Evolutionary conservation across 768 basidiomycete genomes (phyloP).

Genomic region (Coprinopsis cinerea): DNA sequence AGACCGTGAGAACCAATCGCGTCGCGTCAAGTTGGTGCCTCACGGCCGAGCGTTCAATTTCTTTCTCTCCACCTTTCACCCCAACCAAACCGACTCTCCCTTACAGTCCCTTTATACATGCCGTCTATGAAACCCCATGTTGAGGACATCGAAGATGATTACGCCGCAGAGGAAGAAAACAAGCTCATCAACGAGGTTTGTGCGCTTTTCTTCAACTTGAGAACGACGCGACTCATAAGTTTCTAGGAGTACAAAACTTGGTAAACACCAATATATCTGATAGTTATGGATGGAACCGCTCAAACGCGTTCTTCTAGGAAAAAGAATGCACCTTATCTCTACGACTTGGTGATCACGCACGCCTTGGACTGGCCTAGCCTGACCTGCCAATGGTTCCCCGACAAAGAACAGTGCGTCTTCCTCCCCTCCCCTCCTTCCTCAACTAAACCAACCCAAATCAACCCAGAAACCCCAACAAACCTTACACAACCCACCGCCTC

Average conservation of each 20-base stretch:
- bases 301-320: no score
- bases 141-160: conserved; percentile 76
- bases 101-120: no score
- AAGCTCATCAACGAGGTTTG: conserved; percentile 82
- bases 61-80: background rate
- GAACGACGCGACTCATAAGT: background rate
- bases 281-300: no score
- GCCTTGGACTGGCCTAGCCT: conserved; percentile 97
- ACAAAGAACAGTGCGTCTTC: conserved; percentile 77
- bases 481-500: conserved; percentile 92
- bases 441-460: background rate
- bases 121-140: conserved; percentile 40
- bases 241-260: conserved; percentile 81
- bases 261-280: conserved; percentile 37
- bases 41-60: background rate
- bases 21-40: conserved; percentile 32
- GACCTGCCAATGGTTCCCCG: conserved; percentile 99
- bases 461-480: conserved; percentile 75
- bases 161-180: conserved; percentile 81
- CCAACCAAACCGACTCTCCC: background rate
- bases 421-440: background rate
- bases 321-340: conserved; percentile 96
- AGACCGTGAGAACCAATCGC: conserved; percentile 30
- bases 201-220: conserved; percentile 16
- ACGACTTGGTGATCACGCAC: conserved; percentile 96